Evolutionary conservation across 768 basidiomycete genomes (phyloP).

Genomic region (Agrocybe praecox): DNA sequence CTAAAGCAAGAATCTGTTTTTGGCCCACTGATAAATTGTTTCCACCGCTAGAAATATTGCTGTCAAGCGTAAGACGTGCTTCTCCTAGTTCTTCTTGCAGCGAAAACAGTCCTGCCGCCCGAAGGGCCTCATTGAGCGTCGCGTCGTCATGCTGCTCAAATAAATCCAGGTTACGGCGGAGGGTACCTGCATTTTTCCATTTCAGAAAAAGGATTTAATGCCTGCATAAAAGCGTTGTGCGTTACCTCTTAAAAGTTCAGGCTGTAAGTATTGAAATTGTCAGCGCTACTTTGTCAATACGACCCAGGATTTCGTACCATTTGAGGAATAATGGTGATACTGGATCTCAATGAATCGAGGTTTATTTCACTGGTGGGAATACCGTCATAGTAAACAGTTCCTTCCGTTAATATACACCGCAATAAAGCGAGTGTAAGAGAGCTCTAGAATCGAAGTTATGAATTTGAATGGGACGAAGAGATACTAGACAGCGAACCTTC

Average conservation of each 20-base stretch:
- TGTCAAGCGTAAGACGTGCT: conserved; percentile 50
- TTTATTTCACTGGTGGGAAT: conserved; percentile 49
- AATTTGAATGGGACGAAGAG: background rate
- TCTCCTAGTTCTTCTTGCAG: conserved; percentile 44
- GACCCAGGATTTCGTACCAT: conserved; percentile 31
- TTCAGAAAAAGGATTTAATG: background rate
- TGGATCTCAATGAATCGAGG: conserved; percentile 54
- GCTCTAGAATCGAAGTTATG: conserved; percentile 33
- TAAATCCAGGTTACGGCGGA: conserved; percentile 68
- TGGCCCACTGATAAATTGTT: conserved; percentile 78
- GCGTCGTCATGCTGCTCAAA: conserved; percentile 60
- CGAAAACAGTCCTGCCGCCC: conserved; percentile 42
- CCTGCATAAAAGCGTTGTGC: background rate
- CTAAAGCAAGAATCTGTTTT: conserved; percentile 69
- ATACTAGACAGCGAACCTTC: conserved; percentile 29
- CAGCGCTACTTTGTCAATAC: background rate
- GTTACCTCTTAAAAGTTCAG: conserved; percentile 55
- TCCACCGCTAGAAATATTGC: conserved; percentile 52
- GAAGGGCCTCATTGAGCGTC: conserved; percentile 40
- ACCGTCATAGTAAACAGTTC: conserved; percentile 58
- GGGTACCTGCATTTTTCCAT: conserved; percentile 28
- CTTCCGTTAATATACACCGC: conserved; percentile 57
- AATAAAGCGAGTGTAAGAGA: conserved; percentile 58
- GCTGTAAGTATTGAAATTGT: conserved; percentile 24
- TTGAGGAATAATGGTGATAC: conserved; percentile 63